phyloP scores from a whole-genome alignment of 1,139 yeast species.

The Geotrichum histeridarum region DNA sequence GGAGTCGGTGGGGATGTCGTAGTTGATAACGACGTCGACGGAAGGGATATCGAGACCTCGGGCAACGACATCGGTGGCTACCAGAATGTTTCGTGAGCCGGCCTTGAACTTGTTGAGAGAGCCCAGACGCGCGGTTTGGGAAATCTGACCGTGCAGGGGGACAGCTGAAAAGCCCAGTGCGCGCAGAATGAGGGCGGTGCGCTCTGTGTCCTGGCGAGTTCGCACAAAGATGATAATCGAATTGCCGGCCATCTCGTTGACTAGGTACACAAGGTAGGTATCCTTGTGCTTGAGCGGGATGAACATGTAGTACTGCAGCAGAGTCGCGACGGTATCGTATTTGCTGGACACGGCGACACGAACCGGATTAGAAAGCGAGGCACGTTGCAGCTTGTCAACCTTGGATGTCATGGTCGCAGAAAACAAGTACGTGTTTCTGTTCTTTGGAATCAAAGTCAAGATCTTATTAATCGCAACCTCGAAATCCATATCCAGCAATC shows the following conservation, averaged over 20 bases:
- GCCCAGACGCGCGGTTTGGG: conserved; percentile 88
- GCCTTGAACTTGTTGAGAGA: conserved; percentile 88
- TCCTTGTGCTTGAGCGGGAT: conserved; percentile 91
- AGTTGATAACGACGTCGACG: conserved; percentile 88
- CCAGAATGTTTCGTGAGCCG: conserved; percentile 73
- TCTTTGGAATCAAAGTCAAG: conserved; percentile 75
- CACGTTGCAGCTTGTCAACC: conserved; percentile 90
- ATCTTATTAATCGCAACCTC: conserved; percentile 91
- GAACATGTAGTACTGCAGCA: conserved; percentile 83
- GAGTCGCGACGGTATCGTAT: conserved; percentile 88
- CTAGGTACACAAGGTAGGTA: conserved; percentile 72
- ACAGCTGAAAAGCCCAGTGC: conserved; percentile 82
- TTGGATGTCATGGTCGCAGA: conserved; percentile 96
- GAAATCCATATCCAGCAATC: conserved; percentile 92
- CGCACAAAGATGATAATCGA: conserved; percentile 85
- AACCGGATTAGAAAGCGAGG: conserved; percentile 84
- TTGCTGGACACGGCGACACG: conserved; percentile 84
- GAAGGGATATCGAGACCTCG: conserved; percentile 95
- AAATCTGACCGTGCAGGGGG: conserved; percentile 89
- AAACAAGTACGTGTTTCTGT: conserved; percentile 80
- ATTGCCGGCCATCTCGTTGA: conserved; percentile 82
- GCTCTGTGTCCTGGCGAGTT: conserved; percentile 92
- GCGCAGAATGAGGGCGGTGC: conserved; percentile 77
- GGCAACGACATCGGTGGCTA: conserved; percentile 98
- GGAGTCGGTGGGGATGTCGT: conserved; percentile 96